These are phyloP conservation scores for Xylaria nigripes DNA, from an alignment of 495 filamentous ascomycete genomes.

Conservation along the genomic window DNA sequence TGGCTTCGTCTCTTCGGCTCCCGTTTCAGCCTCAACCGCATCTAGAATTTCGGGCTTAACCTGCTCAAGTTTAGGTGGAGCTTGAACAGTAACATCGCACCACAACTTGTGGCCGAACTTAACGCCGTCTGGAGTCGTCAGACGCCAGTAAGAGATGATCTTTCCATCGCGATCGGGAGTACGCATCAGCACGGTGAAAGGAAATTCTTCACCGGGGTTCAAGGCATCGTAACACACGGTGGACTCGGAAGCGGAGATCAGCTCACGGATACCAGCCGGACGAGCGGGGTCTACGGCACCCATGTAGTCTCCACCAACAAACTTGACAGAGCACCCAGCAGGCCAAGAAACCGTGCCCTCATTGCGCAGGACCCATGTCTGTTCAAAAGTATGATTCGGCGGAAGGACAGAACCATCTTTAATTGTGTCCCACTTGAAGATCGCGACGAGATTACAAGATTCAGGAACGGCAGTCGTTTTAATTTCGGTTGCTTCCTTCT, in stretches of 20 bases:
- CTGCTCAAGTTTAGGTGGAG: conserved; percentile 16
- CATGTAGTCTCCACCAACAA: conserved; percentile 92
- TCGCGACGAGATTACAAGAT: conserved; percentile 50
- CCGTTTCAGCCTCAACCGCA: conserved; percentile 11
- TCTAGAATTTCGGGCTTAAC: conserved; percentile 8
- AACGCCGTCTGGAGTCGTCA: conserved; percentile 70
- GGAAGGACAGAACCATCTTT: conserved; percentile 64
- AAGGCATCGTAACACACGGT: conserved; percentile 65
- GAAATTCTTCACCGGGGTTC: conserved; percentile 59
- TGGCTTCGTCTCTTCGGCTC: conserved; percentile 9
- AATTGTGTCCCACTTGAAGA: conserved; percentile 71
- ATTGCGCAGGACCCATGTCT: conserved; percentile 89
- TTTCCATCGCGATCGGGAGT: conserved; percentile 64
- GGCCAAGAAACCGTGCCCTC: conserved; percentile 75
- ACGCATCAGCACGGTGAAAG: conserved; percentile 79
- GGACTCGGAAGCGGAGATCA: conserved; percentile 68
- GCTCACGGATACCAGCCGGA: conserved; percentile 62
- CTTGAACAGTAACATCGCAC: conserved; percentile 76
- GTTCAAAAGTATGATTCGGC: conserved; percentile 66
- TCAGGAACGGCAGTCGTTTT: neutral
- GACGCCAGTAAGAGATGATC: conserved; percentile 90
- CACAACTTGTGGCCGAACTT: conserved; percentile 89
- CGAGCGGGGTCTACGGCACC: conserved; percentile 72
- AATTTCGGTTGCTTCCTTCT: conserved; percentile 6
- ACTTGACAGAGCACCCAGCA: conserved; percentile 80